These are phyloP conservation scores for Zangia roseola DNA, from an alignment of 768 basidiomycete genomes.

Conservation along the genomic window DNA sequence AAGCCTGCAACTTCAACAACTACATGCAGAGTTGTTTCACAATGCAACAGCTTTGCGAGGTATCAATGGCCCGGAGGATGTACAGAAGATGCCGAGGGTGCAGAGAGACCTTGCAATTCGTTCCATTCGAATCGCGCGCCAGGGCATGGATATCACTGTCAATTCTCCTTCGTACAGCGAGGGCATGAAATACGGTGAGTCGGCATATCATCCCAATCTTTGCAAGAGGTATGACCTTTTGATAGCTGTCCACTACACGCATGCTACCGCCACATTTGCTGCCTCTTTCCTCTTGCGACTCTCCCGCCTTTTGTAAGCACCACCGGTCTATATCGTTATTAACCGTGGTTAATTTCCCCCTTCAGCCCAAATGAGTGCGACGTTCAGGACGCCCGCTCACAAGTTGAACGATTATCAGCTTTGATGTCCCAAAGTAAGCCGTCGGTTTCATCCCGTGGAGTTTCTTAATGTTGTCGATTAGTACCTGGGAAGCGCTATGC, in stretches of 20 bases:
- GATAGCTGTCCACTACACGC: constrained; percentile 84
- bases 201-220: background rate
- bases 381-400: constrained; percentile 64
- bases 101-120: constrained; percentile 79
- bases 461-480: constrained; percentile 31
- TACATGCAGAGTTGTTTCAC: constrained; percentile 85
- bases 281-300: constrained; percentile 88
- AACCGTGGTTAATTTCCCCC: background rate
- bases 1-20: constrained; percentile 81
- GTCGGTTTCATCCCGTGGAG: background rate
- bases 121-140: constrained; percentile 80
- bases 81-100: constrained; percentile 73
- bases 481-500: constrained; percentile 95
- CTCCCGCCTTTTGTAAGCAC: constrained; percentile 78
- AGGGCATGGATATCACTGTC: constrained; percentile 82
- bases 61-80: constrained; percentile 84
- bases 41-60: constrained; percentile 81
- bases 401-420: constrained; percentile 75
- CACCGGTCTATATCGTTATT: background rate
- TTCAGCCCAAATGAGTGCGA: constrained; percentile 84
- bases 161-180: constrained; percentile 82
- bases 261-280: constrained; percentile 91
- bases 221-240: constrained; percentile 2
- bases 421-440: constrained; percentile 77
- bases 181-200: constrained; percentile 86